A percentile compares a stretch with the other conserved stretches of the same genome.
phyloP scores from a whole-genome alignment of 257 asterid species.

The Nicotiana noctiflora region DNA sequence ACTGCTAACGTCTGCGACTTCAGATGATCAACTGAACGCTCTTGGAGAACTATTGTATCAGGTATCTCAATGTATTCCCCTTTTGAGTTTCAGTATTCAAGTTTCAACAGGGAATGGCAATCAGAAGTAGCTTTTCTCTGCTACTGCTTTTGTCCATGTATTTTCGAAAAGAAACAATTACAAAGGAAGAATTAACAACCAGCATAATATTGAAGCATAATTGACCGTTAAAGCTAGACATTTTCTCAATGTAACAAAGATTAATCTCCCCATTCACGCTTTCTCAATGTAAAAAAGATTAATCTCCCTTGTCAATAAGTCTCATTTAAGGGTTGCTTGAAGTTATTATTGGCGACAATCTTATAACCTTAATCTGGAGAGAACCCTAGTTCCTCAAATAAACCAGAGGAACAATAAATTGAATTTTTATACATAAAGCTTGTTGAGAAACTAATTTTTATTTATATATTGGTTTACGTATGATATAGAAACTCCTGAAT shows the following conservation, averaged over 20 bases:
- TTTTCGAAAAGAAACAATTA: neutral
- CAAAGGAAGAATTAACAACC: neutral
- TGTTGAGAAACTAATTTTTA: neutral
- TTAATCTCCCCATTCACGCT: neutral
- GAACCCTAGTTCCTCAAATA: neutral
- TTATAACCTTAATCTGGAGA: neutral
- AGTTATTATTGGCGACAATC: neutral
- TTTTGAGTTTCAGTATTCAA: neutral
- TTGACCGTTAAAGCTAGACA: neutral
- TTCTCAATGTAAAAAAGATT: neutral
- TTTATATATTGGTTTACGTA: neutral
- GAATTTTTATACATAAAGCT: neutral
- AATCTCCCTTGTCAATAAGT: neutral
- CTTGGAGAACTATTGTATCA: slow-evolving; percentile 89
- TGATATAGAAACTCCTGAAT: neutral
- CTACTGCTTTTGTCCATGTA: neutral
- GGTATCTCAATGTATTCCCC: slow-evolving; percentile 28
- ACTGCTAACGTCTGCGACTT: slow-evolving; percentile 63
- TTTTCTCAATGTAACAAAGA: neutral
- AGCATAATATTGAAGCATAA: neutral
- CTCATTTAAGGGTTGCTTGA: neutral
- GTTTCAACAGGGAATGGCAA: neutral
- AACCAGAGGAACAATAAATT: neutral
- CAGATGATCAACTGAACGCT: slow-evolving; percentile 78
- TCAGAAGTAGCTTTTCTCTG: neutral